These are phyloP conservation scores for Takakia lepidozioides DNA, from an alignment of 225 moss, liverwort and hornwort genomes.

Conservation along the genomic window DNA sequence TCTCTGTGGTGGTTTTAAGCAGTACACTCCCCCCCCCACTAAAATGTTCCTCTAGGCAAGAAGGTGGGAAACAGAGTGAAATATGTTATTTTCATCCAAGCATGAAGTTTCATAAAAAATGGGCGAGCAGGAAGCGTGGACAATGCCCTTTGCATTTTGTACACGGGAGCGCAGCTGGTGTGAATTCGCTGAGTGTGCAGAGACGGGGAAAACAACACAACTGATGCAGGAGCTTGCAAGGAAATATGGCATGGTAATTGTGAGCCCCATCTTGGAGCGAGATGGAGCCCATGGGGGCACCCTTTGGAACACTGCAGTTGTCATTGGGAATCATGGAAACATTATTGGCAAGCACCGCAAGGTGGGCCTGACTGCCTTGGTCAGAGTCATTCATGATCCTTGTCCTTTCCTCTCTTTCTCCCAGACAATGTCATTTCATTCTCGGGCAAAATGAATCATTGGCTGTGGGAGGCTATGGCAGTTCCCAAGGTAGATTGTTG, in stretches of 20 bases:
- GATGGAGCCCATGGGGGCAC: constrained; percentile 81
- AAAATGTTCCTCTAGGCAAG: no score
- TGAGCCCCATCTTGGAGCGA: constrained; percentile 88
- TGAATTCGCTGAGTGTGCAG: constrained; percentile 88
- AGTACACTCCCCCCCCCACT: no score
- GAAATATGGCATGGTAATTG: constrained; percentile 80
- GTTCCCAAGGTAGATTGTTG: no score
- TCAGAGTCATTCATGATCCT: no score
- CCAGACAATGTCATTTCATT: no score
- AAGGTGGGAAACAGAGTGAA: no score
- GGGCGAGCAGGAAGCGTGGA: constrained; percentile 69
- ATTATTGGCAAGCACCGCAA: constrained; percentile 96
- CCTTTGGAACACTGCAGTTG: constrained; percentile 90
- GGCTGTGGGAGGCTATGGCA: no score
- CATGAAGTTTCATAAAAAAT: no score
- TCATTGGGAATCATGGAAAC: constrained; percentile 87
- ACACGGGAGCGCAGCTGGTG: constrained; percentile 96
- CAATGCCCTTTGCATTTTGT: constrained; percentile 96
- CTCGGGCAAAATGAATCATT: no score
- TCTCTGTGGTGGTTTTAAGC: no score
- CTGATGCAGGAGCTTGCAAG: constrained; percentile 55
- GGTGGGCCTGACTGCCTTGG: no score
- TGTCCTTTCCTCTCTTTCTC: not conserved
- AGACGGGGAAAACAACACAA: constrained; percentile 59
- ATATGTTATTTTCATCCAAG: no score